Percentiles rank a stretch among this genome's conserved stretches.
These are phyloP conservation scores for Podospora comata DNA, from an alignment of 495 filamentous ascomycete genomes.

Conservation along the genomic window DNA sequence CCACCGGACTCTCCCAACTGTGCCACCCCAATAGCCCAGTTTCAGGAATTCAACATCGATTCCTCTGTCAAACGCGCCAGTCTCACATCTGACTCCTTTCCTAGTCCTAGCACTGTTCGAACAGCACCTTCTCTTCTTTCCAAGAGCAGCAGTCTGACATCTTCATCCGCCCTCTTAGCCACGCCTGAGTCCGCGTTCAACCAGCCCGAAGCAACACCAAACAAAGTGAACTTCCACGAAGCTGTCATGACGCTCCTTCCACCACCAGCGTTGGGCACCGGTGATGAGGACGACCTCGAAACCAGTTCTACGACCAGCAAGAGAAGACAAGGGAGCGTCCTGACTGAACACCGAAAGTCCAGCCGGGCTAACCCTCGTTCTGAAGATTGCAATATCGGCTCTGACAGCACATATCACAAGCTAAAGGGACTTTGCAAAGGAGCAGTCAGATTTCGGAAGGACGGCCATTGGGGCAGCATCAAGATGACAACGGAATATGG, in stretches of 20 bases:
- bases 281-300: background rate
- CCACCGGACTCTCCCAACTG: slow-evolving; percentile 15
- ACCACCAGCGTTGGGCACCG: background rate
- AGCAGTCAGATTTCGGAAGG: slow-evolving; percentile 22
- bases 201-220: background rate
- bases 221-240: background rate
- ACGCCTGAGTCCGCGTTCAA: slow-evolving; percentile 10
- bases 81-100: background rate
- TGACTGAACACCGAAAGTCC: slow-evolving; percentile 10
- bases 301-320: background rate
- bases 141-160: slow-evolving; percentile 5
- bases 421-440: slow-evolving; percentile 29
- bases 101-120: slow-evolving; percentile 5
- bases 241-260: background rate
- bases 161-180: background rate
- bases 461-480: slow-evolving; percentile 28
- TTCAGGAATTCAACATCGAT: slow-evolving; percentile 1
- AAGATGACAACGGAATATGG: slow-evolving; percentile 19
- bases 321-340: background rate
- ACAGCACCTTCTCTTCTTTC: slow-evolving; percentile 15
- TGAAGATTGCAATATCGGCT: slow-evolving; percentile 24
- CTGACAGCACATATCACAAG: slow-evolving; percentile 24
- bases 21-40: background rate
- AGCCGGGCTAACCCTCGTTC: slow-evolving; percentile 14
- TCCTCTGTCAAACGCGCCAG: background rate